These are phyloP conservation scores for Exidia glandulosa DNA, from an alignment of 768 basidiomycete species.

Conservation along the genomic window DNA sequence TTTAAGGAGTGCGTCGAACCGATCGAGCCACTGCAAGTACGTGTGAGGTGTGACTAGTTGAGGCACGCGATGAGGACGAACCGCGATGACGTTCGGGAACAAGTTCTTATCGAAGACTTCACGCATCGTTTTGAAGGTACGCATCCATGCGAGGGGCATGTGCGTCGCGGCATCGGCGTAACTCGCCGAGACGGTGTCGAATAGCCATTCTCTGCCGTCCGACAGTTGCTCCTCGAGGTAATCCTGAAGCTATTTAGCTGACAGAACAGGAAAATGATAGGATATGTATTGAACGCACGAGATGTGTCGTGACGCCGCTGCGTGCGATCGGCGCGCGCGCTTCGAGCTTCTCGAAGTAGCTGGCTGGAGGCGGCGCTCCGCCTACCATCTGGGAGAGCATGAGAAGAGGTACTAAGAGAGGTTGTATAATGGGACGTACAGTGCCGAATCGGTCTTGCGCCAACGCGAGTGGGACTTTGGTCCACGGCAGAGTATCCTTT, in stretches of 20 bases:
- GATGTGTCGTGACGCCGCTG: slow-evolving; percentile 34
- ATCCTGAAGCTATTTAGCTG: slow-evolving; percentile 15
- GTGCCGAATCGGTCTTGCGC: slow-evolving; percentile 32
- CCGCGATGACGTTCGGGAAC: slow-evolving; percentile 33
- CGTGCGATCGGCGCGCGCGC: slow-evolving; percentile 21
- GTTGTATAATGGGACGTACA: neutral
- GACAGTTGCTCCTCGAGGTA: slow-evolving; percentile 32
- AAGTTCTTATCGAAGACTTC: slow-evolving; percentile 26
- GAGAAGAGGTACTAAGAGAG: neutral
- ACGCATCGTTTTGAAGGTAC: slow-evolving; percentile 23
- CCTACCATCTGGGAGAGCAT: slow-evolving; percentile 13
- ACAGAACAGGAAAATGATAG: neutral
- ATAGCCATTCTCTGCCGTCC: slow-evolving; percentile 47
- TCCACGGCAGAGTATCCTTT: slow-evolving; percentile 35
- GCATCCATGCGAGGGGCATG: slow-evolving; percentile 37
- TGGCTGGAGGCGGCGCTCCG: slow-evolving; percentile 21
- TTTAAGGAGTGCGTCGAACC: slow-evolving; percentile 27
- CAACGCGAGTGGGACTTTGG: slow-evolving; percentile 33
- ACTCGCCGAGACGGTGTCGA: slow-evolving; percentile 41
- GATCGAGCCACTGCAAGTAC: slow-evolving; percentile 34
- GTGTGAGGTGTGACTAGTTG: neutral
- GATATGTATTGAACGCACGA: slow-evolving; percentile 24
- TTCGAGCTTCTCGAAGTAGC: slow-evolving; percentile 19
- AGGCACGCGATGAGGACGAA: slow-evolving; percentile 14
- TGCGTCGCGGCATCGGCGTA: slow-evolving; percentile 43